phyloP scores from a whole-genome alignment of 2,329 filamentous ascomycete species.

The Pseudogymnoascus verrucosus region DNA sequence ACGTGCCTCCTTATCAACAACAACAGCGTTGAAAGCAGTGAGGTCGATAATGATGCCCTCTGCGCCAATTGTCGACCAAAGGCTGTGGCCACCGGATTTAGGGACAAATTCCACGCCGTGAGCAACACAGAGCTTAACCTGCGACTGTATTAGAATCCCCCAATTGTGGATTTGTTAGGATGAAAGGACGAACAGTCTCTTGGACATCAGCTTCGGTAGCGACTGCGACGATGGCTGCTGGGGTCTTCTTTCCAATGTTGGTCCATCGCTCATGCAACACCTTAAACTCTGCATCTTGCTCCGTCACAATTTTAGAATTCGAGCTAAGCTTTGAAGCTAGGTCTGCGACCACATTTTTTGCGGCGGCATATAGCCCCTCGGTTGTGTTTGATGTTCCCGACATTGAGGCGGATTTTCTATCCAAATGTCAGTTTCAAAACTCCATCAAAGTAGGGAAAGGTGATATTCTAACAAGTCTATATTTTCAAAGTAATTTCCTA shows the following conservation, averaged over 20 bases:
- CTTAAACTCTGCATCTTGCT: not conserved
- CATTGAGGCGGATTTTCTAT: not conserved
- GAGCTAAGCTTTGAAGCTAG: not conserved
- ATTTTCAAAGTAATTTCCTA: not conserved
- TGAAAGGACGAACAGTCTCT: conserved; percentile 14
- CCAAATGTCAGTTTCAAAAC: not conserved
- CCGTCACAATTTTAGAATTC: not conserved
- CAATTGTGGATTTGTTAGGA: no score
- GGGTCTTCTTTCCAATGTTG: conserved; percentile 12
- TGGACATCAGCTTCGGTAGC: conserved; percentile 13
- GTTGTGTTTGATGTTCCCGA: not conserved
- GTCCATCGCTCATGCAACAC: conserved; percentile 13
- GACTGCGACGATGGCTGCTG: conserved; percentile 15
- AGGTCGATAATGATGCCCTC: conserved; percentile 24
- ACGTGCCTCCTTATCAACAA: conserved; percentile 15
- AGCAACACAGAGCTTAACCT: not conserved
- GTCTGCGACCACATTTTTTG: not conserved
- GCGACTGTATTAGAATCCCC: not conserved
- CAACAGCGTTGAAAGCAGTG: conserved; percentile 15
- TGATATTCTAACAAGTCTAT: not conserved
- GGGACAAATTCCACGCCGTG: conserved; percentile 18
- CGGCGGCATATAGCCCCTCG: not conserved
- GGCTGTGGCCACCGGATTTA: conserved; percentile 23
- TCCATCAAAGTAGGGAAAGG: not conserved
- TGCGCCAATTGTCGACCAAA: conserved; percentile 22